These are phyloP conservation scores for Pythium biforme DNA, from an alignment of 352 stramenopile species.

Conservation along the genomic window DNA sequence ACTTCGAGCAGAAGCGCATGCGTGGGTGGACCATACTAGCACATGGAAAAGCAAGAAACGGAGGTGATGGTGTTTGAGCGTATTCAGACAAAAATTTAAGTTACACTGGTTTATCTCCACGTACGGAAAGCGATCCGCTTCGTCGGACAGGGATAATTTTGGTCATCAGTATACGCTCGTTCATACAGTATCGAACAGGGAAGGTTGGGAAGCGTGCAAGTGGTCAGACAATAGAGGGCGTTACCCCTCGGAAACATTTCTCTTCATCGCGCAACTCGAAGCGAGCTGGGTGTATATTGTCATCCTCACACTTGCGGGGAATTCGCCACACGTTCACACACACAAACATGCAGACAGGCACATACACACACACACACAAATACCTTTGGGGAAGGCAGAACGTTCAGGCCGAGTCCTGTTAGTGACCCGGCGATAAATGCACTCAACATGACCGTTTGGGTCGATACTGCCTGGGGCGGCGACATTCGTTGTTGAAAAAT, in stretches of 20 bases:
- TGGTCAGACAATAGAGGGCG: conserved; percentile 87
- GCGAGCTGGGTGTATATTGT: conserved; percentile 88
- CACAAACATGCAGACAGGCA: conserved; percentile 28
- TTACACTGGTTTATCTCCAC: conserved; percentile 89
- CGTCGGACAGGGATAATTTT: conserved; percentile 89
- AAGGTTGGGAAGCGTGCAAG: conserved; percentile 14
- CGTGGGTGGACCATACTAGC: too few species aligned
- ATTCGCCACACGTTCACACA: conserved; percentile 22
- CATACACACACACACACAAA: conserved; percentile 14
- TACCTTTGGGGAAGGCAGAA: conserved; percentile 33
- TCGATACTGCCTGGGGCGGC: conserved; percentile 86
- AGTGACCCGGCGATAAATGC: conserved; percentile 77
- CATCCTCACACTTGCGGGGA: conserved; percentile 78
- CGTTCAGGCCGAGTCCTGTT: conserved; percentile 87
- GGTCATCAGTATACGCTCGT: conserved; percentile 75
- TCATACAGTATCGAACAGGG: background rate
- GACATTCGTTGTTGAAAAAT: conserved; percentile 88
- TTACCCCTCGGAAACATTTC: conserved; percentile 87
- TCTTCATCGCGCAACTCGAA: conserved; percentile 90
- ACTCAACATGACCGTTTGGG: conserved; percentile 73
- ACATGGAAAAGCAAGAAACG: background rate
- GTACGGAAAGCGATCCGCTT: conserved; percentile 77
- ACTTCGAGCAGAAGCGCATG: too few species aligned
- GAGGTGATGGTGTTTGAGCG: conserved; percentile 21
- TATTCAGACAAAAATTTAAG: conserved; percentile 84